Base-by-base conservation (phyloP, 2,329 filamentous ascomycete species). In the Penicillium expansum region DNA sequence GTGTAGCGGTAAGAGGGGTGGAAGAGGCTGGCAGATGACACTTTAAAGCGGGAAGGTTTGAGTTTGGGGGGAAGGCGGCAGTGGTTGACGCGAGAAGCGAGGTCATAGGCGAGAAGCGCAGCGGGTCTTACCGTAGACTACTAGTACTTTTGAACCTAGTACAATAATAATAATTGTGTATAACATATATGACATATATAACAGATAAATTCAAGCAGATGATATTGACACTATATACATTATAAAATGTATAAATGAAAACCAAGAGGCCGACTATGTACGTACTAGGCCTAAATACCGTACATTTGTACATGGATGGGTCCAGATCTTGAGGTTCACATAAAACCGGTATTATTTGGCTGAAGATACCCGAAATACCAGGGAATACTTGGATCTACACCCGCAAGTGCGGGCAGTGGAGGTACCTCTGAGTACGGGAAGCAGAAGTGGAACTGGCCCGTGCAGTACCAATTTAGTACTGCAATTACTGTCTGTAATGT, bases 41-140 rank as follows among this genome's bases (percentile, higher is more conserved):
- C 47, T 58, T 55, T 55, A 49, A 55, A 55, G 43, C 54, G 62
- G 61, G 62, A 63, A 63, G 62, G 57, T 62, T 62, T 64, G 64
- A 66, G 49, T 52, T 52, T 52, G 49, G 49, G 49, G 60, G 51
- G 50, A 54, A 52, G 66, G 69, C 69, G 68, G 67, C 67, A 69
- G 64, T 55, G 64, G 64, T 70, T 71, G 63, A 63, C 71, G 70
- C 71, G 62, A 64, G 66, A 73, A 71, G 70, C 70, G 69, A 73
- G 62, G 48, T 57, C 52, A 57, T 64, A 70, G 66, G 56, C 67
- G 49, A 69, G 61, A 64, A 61, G 54, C 58, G 64, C 63, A 52
- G 18, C 20, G 44, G 44, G 44, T 33, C 24, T 43, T 41, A n/a
- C 37, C 18, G 24, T 45, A 39, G 32, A 48, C 22, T 32, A 43